Conservation (phyloP, 345 rosid species). For the Gossypium rotundifolium region DNA sequence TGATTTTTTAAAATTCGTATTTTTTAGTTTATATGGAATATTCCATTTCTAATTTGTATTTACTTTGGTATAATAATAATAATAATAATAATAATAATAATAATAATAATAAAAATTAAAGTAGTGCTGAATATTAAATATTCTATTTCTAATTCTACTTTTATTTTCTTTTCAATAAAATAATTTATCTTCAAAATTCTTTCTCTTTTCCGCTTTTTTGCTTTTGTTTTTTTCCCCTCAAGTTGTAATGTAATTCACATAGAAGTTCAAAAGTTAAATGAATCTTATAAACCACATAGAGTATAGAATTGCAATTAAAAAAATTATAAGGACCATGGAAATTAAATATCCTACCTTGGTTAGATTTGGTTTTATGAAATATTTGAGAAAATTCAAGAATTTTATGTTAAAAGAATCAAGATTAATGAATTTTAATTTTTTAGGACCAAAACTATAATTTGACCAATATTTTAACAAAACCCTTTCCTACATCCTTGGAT, state of each 20-base stretch:
- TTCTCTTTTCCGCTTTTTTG: not conserved
- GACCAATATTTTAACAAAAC: too few relatives aligned
- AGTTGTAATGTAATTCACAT: not conserved
- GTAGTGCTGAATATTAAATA: not conserved
- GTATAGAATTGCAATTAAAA: not conserved
- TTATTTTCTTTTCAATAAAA: not conserved
- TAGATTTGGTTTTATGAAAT: not conserved
- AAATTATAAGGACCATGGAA: slow-evolving; percentile 1
- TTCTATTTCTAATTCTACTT: not conserved
- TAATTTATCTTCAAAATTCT: not conserved
- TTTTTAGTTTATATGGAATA: not conserved
- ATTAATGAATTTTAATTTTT: too few relatives aligned
- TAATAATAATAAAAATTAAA: not conserved
- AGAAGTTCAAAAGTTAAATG: not conserved
- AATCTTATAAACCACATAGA: slow-evolving; percentile 3
- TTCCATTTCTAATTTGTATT: not conserved
- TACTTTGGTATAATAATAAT: not conserved
- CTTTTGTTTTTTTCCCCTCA: not conserved
- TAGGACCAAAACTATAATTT: too few relatives aligned
- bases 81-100: not conserved
- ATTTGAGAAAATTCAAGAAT: not conserved
- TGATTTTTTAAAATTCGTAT: too few relatives aligned
- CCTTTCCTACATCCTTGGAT: too few relatives aligned
- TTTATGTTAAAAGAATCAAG: too few relatives aligned
- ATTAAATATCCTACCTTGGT: not conserved